phyloP scores from a whole-genome alignment of 495 filamentous ascomycete genomes.

The Xanthoparmelia taractica region DNA sequence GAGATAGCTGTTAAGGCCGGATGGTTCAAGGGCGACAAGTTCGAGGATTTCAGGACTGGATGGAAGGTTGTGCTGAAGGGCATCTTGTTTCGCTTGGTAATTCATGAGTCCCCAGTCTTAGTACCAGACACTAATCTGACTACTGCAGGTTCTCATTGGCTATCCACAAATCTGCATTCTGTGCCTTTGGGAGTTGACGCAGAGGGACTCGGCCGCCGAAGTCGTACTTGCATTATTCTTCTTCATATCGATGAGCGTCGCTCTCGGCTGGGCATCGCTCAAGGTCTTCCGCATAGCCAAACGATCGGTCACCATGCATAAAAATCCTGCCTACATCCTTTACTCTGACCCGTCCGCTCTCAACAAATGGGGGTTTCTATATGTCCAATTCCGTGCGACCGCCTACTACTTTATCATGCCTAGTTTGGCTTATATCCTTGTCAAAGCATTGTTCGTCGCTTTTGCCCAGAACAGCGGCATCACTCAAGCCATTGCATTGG shows the following conservation, averaged over 20 bases:
- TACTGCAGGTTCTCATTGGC: constrained; percentile 65
- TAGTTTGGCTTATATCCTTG: constrained; percentile 63
- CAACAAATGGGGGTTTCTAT: constrained; percentile 98
- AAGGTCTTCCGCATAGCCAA: constrained; percentile 87
- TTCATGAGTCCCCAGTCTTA: constrained; percentile 15
- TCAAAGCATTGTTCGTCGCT: constrained; percentile 89
- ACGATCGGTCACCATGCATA: constrained; percentile 83
- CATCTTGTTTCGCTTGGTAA: constrained; percentile 77
- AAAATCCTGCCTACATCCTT: constrained; percentile 93
- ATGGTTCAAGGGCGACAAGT: constrained; percentile 80
- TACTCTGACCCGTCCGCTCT: constrained; percentile 88
- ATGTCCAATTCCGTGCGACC: constrained; percentile 93
- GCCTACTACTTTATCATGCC: constrained; percentile 96
- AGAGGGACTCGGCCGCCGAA: constrained; percentile 77
- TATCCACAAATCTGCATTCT: constrained; percentile 89
- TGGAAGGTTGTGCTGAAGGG: constrained; percentile 84
- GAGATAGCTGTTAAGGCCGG: constrained; percentile 64
- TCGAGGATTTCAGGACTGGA: constrained; percentile 87
- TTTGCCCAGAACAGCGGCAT: constrained; percentile 67
- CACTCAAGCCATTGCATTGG: constrained; percentile 74
- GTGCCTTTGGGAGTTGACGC: constrained; percentile 91
- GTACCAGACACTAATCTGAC: constrained; percentile 4
- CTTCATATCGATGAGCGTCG: constrained; percentile 69
- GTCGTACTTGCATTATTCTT: constrained; percentile 85
- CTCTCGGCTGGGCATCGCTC: constrained; percentile 78